Conservation (phyloP, 495 filamentous ascomycete genomes). For the Tuber umbilicatum region DNA sequence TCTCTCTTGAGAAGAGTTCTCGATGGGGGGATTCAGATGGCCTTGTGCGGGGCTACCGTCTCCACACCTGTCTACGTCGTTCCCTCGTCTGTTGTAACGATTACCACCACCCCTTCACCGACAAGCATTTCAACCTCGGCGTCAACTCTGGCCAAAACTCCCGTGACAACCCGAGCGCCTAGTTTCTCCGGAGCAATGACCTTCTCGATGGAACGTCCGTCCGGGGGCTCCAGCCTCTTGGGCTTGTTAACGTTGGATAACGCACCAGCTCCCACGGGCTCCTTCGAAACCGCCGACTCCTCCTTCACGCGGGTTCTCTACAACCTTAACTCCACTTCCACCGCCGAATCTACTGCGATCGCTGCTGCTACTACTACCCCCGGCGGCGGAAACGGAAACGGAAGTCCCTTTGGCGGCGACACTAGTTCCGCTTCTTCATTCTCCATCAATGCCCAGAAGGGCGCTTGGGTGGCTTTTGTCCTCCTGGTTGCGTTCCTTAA, state of each 20-base stretch:
- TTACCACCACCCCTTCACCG: not conserved
- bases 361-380: not conserved
- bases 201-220: not conserved
- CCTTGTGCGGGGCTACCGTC: constrained; percentile 17
- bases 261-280: not conserved
- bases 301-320: not conserved
- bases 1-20: constrained; percentile 25
- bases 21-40: constrained; percentile 23
- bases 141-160: not conserved
- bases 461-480: not conserved
- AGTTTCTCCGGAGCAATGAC: constrained; percentile 22
- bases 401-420: not conserved
- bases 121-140: not conserved
- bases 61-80: constrained; percentile 1
- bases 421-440: not conserved
- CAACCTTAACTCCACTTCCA: not conserved
- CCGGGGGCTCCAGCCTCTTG: not conserved
- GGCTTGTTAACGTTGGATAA: not conserved
- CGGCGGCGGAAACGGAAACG: not conserved
- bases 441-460: not conserved
- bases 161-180: not conserved
- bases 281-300: not conserved
- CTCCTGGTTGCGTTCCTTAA: not conserved
- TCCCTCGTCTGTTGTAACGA: not conserved
- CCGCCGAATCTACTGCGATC: not conserved